Base-by-base conservation (phyloP, 2,329 filamentous ascomycete species). In the Aureobasidium lini region DNA sequence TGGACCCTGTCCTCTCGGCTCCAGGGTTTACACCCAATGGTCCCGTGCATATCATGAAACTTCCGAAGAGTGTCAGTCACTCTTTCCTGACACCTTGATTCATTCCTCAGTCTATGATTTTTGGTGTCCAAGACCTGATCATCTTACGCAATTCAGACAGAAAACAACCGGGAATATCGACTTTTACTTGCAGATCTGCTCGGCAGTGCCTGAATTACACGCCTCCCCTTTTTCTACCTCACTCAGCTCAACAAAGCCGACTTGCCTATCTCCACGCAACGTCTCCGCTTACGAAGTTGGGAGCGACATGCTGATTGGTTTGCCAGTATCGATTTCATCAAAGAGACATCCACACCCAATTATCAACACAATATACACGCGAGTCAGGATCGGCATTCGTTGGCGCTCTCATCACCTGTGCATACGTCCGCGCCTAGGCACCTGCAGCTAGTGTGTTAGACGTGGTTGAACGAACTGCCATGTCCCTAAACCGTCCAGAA, bases 311-410 rank as follows among this genome's bases (percentile, higher is more conserved):
- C 3, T 49, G 29, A 49, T 49, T 49, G 32, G 47, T 31, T n/a
- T 31, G 16, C 8, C 10, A 13, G 47, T 28, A 37, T 34, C 32
- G 18, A 7, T 32, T 23, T 49, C 47, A 49, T 49, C 32, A 37
- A 37, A 49, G 32, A 49, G 6, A 23, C 32, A 36, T 49, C 32
- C 47, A 49, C 47, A 49, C 23, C 11, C 32, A 23, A 37, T 49
- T 32, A 37, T 13, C 49, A 52, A 39, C 13, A 6, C 49, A 52
- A 52, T 52, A 10, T 52, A 18, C 23, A 28, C 36, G 34, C 49
- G 49, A 52, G 49, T 52, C 49, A 54, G 39, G 50, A 54, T 54
- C 50, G 16, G 39, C 39, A 54, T 13, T 16, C 37, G 37, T 43
- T 34, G 39, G 23, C 10, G 5, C 9, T 7, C n/a, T 36, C 37